phyloP scores from a whole-genome alignment of 352 stramenopile species.

The Elongisporangium prolatum region DNA sequence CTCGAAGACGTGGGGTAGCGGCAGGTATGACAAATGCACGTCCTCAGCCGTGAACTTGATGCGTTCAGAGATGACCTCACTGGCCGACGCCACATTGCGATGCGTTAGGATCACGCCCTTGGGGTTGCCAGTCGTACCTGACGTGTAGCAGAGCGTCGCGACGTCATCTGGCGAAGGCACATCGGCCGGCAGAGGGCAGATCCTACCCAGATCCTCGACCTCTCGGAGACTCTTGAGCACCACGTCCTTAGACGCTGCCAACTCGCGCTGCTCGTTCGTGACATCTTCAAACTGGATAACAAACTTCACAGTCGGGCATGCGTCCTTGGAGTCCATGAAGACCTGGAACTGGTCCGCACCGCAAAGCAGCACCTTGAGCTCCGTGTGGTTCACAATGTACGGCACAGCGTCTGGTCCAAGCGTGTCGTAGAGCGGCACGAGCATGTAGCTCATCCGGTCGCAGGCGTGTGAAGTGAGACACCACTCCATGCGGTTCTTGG shows the following conservation, averaged over 20 bases:
- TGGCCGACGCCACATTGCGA: constrained; percentile 9
- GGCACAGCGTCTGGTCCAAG: constrained; percentile 16
- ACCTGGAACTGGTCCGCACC: constrained; percentile 18
- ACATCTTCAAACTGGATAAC: constrained; percentile 13
- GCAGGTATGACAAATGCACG: constrained; percentile 87
- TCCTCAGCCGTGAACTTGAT: constrained; percentile 4
- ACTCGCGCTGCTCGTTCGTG: neutral
- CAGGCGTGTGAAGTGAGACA: constrained; percentile 14
- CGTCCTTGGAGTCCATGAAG: constrained; percentile 16
- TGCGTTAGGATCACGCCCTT: constrained; percentile 21
- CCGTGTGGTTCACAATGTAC: constrained; percentile 25
- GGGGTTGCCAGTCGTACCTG: constrained; percentile 20
- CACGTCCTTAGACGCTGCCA: constrained; percentile 2
- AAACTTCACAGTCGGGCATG: constrained; percentile 15
- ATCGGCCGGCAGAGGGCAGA: neutral
- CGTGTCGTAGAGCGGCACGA: constrained; percentile 5
- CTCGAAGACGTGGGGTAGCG: constrained; percentile 92
- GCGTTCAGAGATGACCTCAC: constrained; percentile 2
- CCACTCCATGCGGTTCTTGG: constrained; percentile 28
- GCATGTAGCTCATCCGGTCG: constrained; percentile 17
- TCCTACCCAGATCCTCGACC: constrained; percentile 1
- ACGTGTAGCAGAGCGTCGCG: constrained; percentile 35
- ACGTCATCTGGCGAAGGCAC: constrained; percentile 1
- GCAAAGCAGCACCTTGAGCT: constrained; percentile 28
- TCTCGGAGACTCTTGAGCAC: constrained; percentile 3